Evolutionary conservation across 257 asterid species (phyloP), one percentile per base, ranked within the genome.

Genomic region (Plectranthus barbatus): DNA sequence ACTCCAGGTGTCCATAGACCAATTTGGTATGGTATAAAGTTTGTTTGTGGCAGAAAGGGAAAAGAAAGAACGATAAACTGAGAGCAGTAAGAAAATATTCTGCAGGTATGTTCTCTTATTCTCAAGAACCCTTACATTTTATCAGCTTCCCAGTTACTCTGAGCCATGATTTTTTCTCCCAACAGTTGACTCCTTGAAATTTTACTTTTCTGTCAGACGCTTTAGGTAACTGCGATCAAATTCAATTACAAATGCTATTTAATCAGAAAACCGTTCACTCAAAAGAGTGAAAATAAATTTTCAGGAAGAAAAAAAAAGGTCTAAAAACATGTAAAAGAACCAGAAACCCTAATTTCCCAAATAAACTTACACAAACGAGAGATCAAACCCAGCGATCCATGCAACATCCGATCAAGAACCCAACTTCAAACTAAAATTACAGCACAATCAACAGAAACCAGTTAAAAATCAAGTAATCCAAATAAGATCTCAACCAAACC

Each of bases 141-240:
- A 80, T 93, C 96, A 14, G 97, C 99, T 79, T 93, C 99, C 99
- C 99, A 93, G 68, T 93, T 87, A 77, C 94, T 93, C 94, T 85
- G 96, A 46, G 99, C 91, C 99, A 93, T 90, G 81, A 69, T 33
- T 33, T 29, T 33, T 64, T 26, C 49, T 59, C 62, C 51, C 31
- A 57, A 41, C 21, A 68, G 39, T 57, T 13, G 69, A 64, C 68
- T 61, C 67, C 69, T 40, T 39, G 36, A 48, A 66, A 56, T 40
- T 46, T 64, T 60, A 70, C 15, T 34, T 57, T 10, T n/a, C n/a
- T 11, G 31, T 42, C 61, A 64, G 72, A 36, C 51, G 58, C 77
- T 53, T 56, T 42, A 60, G 67, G 44, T 36, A 76, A 17, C 64
- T 69, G 71, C 47, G 67, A 64, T 50, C 66, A 61, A 77, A 69